Evolutionary conservation across 495 filamentous ascomycete species (phyloP).

Genomic region (Aspergillus saccharolyticus): DNA sequence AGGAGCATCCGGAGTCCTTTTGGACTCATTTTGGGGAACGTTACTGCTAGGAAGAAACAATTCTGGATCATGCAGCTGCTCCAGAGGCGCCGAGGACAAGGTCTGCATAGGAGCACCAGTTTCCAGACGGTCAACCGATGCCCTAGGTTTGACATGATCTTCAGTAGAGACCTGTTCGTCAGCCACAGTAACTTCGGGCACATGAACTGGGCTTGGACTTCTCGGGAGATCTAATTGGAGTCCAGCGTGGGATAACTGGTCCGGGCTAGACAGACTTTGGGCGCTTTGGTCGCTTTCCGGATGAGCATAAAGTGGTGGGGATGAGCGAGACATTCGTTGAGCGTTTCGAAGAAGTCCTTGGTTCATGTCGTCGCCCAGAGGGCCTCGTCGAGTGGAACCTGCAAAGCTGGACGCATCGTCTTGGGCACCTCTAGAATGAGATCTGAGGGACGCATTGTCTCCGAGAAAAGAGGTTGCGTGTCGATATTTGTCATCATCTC

Average conservation of each 20-base stretch:
- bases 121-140: neutral
- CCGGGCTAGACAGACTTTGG: conserved; percentile 13
- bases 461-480: conserved; percentile 56
- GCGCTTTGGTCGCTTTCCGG: conserved; percentile 14
- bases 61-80: neutral
- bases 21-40: conserved; percentile 6
- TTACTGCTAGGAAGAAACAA: neutral
- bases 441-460: conserved; percentile 57
- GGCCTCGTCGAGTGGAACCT: conserved; percentile 41
- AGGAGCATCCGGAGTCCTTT: conserved; percentile 9
- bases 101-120: neutral
- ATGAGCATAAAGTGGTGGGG: conserved; percentile 44
- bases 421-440: conserved; percentile 35
- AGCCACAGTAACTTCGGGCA: conserved; percentile 15
- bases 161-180: conserved; percentile 2
- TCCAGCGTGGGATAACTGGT: conserved; percentile 12
- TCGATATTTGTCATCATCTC: conserved; percentile 78
- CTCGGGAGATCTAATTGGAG: conserved; percentile 22
- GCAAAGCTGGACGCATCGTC: conserved; percentile 64
- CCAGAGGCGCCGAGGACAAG: neutral
- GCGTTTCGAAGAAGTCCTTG: conserved; percentile 59
- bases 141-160: neutral
- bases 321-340: conserved; percentile 59
- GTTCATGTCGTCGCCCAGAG: conserved; percentile 50
- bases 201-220: conserved; percentile 17